A percentile compares a stretch with the other conserved stretches of the same genome.
Evolutionary conservation across 163 green algal species (phyloP).

Genomic region (Scenedesmus sp.): DNA sequence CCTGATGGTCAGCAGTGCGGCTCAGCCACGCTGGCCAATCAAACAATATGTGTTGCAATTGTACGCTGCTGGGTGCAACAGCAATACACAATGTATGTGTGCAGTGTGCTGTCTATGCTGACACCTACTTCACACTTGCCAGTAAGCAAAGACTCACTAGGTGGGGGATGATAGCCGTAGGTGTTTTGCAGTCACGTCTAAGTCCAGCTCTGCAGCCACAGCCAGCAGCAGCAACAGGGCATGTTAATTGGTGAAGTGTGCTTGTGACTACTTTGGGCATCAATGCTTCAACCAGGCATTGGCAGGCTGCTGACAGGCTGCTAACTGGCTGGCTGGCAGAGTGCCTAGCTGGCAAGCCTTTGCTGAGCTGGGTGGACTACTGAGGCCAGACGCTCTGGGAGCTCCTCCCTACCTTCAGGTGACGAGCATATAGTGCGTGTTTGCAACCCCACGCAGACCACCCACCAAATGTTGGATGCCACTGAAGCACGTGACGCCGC

Average conservation of each 20-base stretch:
- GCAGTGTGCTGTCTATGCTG: not conserved
- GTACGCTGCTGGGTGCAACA: not conserved
- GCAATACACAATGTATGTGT: not conserved
- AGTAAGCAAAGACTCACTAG: constrained; percentile 65
- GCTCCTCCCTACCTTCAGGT: too few species aligned
- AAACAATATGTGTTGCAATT: too few species aligned
- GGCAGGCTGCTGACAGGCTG: not conserved
- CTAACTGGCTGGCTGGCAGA: too few species aligned
- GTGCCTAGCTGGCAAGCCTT: too few species aligned
- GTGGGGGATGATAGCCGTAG: constrained; percentile 67
- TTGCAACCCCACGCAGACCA: too few species aligned
- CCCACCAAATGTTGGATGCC: too few species aligned
- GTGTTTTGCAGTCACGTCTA: constrained; percentile 73
- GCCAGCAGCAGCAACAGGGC: not conserved
- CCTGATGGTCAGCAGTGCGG: not conserved
- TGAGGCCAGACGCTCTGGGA: too few species aligned
- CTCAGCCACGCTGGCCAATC: too few species aligned
- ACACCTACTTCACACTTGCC: too few species aligned
- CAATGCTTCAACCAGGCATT: not conserved
- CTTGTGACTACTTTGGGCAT: not conserved
- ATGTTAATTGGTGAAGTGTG: not conserved
- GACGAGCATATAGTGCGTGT: too few species aligned
- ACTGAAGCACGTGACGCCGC: too few species aligned
- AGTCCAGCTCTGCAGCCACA: constrained; percentile 67
- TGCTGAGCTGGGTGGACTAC: too few species aligned